Conservation (phyloP, 129 eudicot genomes). For the Solidago caesia region DNA sequence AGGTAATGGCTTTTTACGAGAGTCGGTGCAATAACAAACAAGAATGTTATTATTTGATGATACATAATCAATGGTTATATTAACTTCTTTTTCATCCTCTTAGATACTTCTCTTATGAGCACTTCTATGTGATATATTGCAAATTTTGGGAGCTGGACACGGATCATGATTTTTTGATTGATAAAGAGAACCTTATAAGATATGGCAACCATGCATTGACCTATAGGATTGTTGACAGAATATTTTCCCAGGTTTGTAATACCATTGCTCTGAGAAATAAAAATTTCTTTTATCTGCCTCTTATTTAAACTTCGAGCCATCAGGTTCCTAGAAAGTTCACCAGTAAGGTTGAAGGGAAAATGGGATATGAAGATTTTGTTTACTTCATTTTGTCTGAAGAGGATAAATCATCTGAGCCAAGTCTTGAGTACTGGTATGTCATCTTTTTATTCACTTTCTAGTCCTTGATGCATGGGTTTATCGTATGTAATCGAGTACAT, state of each 20-base stretch:
- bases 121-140: slow-evolving; percentile 87
- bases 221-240: slow-evolving; percentile 88
- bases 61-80: not conserved
- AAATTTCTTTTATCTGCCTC: not conserved
- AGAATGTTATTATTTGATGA: not conserved
- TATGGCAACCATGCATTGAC: slow-evolving; percentile 89
- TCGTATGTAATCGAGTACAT: not conserved
- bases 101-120: slow-evolving; percentile 88
- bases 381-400: slow-evolving; percentile 82
- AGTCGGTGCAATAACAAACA: too few relatives aligned
- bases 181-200: slow-evolving; percentile 80
- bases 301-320: not conserved
- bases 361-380: slow-evolving; percentile 94
- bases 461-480: not conserved
- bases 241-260: slow-evolving; percentile 79
- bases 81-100: not conserved
- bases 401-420: slow-evolving; percentile 86
- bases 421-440: slow-evolving; percentile 83
- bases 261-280: not conserved
- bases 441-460: not conserved
- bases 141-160: slow-evolving; percentile 94
- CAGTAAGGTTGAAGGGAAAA: slow-evolving; percentile 74
- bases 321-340: slow-evolving; percentile 86
- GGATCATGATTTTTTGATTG: slow-evolving; percentile 83
- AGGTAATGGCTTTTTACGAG: slow-evolving; percentile 32